phyloP scores from a whole-genome alignment of 176 grass and related monocot genomes.

The Leersia perrieri region DNA sequence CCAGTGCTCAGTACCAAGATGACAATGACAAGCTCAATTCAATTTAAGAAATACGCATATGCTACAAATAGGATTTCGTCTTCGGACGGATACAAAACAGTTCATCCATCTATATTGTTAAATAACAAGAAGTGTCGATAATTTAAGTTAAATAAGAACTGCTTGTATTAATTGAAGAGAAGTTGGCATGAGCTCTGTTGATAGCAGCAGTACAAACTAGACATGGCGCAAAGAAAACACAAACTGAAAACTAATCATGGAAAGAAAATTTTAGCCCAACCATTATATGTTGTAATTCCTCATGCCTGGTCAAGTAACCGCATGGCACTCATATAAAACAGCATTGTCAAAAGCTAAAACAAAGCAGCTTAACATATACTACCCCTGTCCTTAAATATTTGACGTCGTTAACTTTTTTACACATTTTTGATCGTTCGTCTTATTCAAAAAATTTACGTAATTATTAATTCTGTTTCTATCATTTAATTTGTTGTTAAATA shows the following conservation, averaged over 20 bases:
- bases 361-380: neutral
- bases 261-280: neutral
- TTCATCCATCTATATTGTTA: neutral
- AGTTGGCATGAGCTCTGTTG: no score
- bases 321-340: neutral
- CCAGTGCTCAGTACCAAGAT: neutral
- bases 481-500: no score
- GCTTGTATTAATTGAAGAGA: neutral
- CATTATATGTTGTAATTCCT: neutral
- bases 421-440: no score
- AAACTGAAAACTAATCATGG: neutral
- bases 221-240: neutral
- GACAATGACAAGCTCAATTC: neutral
- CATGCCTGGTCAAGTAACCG: neutral
- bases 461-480: no score
- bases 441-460: no score
- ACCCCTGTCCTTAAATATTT: no score
- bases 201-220: no score
- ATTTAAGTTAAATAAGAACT: neutral
- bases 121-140: neutral
- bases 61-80: no score
- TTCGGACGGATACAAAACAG: neutral
- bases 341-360: neutral
- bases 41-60: no score
- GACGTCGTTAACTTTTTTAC: no score